Evolutionary conservation across 177 flowering plant species (phyloP).

Genomic region (Vitis hybrid): DNA sequence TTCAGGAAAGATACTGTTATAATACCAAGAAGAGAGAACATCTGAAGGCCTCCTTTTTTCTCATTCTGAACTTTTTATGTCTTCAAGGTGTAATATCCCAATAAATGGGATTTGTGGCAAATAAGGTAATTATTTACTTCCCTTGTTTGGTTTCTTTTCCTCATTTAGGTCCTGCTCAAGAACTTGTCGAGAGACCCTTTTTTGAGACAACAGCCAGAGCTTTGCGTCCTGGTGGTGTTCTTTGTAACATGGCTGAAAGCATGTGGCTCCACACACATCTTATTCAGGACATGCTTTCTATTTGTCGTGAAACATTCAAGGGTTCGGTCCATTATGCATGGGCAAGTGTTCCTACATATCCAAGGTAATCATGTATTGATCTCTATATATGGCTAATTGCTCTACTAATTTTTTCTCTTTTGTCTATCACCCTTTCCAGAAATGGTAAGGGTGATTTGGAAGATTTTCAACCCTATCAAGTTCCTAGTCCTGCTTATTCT

Average conservation of each 20-base stretch:
- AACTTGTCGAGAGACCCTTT: conserved; percentile 94
- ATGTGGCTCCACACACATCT: conserved; percentile 99
- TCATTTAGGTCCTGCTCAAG: conserved; percentile 89
- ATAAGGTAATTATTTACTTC: neutral
- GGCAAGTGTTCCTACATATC: conserved; percentile 97
- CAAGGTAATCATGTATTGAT: conserved; percentile 55
- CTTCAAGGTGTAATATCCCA: too few relatives aligned
- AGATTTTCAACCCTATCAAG: neutral
- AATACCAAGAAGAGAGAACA: too few relatives aligned
- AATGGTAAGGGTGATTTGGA: neutral
- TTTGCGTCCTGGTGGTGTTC: conserved; percentile 93
- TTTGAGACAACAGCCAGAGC: conserved; percentile 81
- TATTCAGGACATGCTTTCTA: conserved; percentile 76
- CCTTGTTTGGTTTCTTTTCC: neutral
- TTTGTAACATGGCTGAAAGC: conserved; percentile 96
- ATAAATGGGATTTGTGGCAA: neutral
- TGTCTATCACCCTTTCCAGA: neutral
- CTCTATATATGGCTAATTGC: neutral
- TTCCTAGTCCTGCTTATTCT: too few relatives aligned
- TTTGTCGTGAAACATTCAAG: conserved; percentile 80
- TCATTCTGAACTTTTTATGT: too few relatives aligned
- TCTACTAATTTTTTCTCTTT: neutral
- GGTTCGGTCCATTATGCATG: conserved; percentile 97
- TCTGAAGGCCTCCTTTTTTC: too few relatives aligned
- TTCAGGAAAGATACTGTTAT: too few relatives aligned